phyloP scores from a whole-genome alignment of 202 grass and related monocot species.

The Schoenoplectus tabernaemontani region DNA sequence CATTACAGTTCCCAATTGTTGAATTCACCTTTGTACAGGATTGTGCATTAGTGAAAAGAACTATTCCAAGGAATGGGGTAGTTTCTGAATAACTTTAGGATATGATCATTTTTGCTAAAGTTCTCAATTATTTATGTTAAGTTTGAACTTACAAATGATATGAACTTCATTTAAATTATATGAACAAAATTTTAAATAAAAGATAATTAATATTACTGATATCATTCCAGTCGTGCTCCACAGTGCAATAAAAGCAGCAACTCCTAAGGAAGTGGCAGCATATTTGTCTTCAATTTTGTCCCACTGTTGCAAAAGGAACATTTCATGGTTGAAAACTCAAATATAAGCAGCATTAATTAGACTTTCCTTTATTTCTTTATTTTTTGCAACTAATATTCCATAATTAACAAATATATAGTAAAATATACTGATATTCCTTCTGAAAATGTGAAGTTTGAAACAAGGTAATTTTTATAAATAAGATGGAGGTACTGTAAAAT shows the following conservation, averaged over 20 bases:
- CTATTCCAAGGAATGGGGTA: neutral
- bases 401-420: neutral
- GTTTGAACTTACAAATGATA: neutral
- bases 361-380: neutral
- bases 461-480: neutral
- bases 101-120: neutral
- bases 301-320: conserved; percentile 40
- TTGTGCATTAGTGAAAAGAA: neutral
- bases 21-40: neutral
- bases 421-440: neutral
- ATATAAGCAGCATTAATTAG: neutral
- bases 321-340: neutral
- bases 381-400: neutral
- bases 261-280: conserved; percentile 54
- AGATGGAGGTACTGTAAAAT: neutral
- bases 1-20: neutral
- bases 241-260: conserved; percentile 50
- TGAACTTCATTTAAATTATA: neutral
- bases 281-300: conserved; percentile 80
- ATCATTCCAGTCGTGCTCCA: conserved; percentile 75
- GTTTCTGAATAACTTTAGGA: neutral
- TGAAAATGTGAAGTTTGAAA: neutral
- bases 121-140: neutral
- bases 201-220: conserved; percentile 34
- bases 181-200: neutral